Evolutionary conservation across 2,329 filamentous ascomycete species (phyloP).

Genomic region (Ophiosphaerella narmari): DNA sequence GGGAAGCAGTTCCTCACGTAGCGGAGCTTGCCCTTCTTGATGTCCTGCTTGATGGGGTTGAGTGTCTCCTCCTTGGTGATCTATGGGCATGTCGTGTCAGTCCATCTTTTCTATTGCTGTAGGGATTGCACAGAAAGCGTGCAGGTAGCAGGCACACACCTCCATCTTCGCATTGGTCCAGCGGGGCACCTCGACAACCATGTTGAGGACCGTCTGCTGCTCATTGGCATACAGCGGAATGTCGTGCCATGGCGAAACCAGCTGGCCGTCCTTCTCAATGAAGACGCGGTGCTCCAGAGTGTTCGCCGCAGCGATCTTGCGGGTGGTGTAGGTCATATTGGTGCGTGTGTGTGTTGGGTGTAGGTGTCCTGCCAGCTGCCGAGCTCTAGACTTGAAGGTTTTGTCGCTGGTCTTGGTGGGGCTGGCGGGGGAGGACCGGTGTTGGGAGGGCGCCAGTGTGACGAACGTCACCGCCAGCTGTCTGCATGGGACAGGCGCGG

Average conservation of each 20-base stretch:
- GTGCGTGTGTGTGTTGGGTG: constrained; percentile 31
- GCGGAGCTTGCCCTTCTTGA: constrained; percentile 99
- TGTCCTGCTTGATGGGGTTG: constrained; percentile 99
- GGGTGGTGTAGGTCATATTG: constrained; percentile 72
- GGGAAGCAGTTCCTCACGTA: constrained; percentile 99
- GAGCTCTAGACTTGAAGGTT: constrained; percentile 46
- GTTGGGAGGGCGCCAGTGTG: constrained; percentile 47
- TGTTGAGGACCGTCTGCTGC: constrained; percentile 96
- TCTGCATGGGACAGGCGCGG: constrained; percentile 41
- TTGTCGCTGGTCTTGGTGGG: constrained; percentile 47
- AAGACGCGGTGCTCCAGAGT: constrained; percentile 97
- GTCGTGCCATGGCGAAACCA: constrained; percentile 96
- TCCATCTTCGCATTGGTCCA: constrained; percentile 99
- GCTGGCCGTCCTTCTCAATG: constrained; percentile 95
- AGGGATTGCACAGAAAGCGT: constrained; percentile 13
- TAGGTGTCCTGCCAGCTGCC: constrained; percentile 47
- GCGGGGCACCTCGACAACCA: constrained; percentile 98
- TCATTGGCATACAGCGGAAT: constrained; percentile 97
- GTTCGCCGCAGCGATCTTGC: constrained; percentile 88
- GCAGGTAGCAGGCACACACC: constrained; percentile 61
- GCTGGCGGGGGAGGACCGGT: constrained; percentile 39
- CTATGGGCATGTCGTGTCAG: constrained; percentile 54
- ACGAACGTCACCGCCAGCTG: constrained; percentile 42
- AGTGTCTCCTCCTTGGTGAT: constrained; percentile 98
- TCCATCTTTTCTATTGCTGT: constrained; percentile 2